Evolutionary conservation across 2,329 filamentous ascomycete genomes (phyloP).

Genomic region (Eutypella sp.): DNA sequence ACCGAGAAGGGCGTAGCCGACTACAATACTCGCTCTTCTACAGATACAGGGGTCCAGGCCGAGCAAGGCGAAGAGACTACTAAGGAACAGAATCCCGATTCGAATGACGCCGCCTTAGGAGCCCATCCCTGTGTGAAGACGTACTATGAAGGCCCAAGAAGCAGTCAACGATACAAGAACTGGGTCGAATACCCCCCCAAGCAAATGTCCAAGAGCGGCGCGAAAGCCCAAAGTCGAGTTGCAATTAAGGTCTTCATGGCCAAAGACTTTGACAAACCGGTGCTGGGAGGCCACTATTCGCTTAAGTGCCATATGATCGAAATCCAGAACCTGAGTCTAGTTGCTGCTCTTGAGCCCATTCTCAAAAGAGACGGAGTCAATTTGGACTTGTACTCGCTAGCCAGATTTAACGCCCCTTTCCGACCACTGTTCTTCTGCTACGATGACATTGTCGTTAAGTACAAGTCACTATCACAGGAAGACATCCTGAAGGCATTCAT

Average conservation of each 20-base stretch:
- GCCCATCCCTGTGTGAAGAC: not conserved
- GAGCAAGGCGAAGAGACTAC: not conserved
- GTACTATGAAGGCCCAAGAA: not conserved
- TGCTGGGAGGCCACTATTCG: conserved; percentile 32
- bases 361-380: conserved; percentile 36
- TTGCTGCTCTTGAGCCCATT: conserved; percentile 38
- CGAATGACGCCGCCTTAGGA: not conserved
- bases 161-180: conserved; percentile 10
- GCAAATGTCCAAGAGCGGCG: conserved; percentile 34
- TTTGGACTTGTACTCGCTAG: conserved; percentile 32
- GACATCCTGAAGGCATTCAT: conserved; percentile 31
- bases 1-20: not conserved
- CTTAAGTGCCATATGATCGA: conserved; percentile 37
- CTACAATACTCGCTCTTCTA: not conserved
- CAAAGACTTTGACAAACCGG: conserved; percentile 36
- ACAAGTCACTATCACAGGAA: conserved; percentile 19
- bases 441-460: conserved; percentile 33
- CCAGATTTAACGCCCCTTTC: conserved; percentile 36
- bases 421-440: conserved; percentile 39
- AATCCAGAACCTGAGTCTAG: conserved; percentile 37
- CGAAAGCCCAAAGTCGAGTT: conserved; percentile 32
- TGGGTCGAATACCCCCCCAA: conserved; percentile 39
- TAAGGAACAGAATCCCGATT: not conserved
- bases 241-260: conserved; percentile 43
- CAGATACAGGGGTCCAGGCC: not conserved